Evolutionary conservation across 306 rosid genomes (phyloP).

Genomic region (Mimosa bimucronata): DNA sequence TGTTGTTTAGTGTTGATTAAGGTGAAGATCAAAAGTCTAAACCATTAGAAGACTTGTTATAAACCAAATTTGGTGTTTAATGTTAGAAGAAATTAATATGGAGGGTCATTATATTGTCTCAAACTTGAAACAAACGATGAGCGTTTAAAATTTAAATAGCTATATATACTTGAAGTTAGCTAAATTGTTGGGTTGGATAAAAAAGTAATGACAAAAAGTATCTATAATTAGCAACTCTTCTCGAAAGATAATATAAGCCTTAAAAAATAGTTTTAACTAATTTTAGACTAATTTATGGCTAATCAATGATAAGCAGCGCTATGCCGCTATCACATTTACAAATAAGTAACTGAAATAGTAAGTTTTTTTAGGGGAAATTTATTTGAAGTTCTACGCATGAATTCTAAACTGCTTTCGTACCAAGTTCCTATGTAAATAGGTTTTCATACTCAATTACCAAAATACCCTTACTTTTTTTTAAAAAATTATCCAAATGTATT

Average conservation of each 20-base stretch:
- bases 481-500: no score
- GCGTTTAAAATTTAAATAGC: background rate
- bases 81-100: no score
- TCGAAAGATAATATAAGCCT: background rate
- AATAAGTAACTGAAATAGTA: background rate
- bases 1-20: background rate
- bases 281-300: background rate
- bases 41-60: no score
- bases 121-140: background rate
- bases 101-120: no score
- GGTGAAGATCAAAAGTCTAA: background rate
- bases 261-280: background rate
- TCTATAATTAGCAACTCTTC: background rate
- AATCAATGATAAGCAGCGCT: background rate
- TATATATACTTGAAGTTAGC: background rate
- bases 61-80: no score
- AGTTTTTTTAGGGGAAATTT: no score
- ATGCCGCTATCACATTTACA: background rate
- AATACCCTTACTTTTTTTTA: background rate
- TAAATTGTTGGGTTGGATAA: background rate
- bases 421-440: background rate
- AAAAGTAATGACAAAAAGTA: background rate
- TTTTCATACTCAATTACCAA: background rate
- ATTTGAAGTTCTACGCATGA: no score
- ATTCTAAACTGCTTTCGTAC: no score